phyloP scores from a whole-genome alignment of 2,329 filamentous ascomycete species.

The Pestalotiopsis sp. region DNA sequence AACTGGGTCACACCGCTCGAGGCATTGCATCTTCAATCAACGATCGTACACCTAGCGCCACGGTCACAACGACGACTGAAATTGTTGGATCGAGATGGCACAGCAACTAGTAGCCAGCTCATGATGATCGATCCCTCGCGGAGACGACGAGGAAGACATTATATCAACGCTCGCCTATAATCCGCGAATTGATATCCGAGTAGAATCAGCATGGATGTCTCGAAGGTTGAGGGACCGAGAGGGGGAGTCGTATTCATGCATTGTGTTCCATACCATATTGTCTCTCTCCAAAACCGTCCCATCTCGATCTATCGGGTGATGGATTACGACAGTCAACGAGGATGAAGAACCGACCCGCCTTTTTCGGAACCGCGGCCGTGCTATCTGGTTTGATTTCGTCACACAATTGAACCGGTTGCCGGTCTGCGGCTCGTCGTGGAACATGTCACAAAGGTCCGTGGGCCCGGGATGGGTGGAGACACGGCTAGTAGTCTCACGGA shows the following conservation, averaged over 20 bases:
- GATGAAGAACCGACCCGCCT: not conserved
- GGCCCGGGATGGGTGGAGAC: not conserved
- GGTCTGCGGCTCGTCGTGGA: not conserved
- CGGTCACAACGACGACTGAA: no score
- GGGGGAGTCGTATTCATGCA: not conserved
- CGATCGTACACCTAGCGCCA: no score
- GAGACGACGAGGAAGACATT: not conserved
- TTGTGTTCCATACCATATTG: not conserved
- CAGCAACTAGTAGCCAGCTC: no score
- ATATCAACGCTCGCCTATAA: not conserved
- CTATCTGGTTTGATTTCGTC: not conserved
- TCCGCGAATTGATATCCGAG: not conserved
- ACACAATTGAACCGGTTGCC: not conserved
- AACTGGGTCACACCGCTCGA: not conserved
- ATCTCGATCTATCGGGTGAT: not conserved
- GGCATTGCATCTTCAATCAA: not conserved
- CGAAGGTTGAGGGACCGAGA: not conserved
- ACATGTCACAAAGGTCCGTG: not conserved
- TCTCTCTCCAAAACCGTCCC: not conserved
- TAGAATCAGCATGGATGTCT: not conserved
- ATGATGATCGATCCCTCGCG: not conserved
- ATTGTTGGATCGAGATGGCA: no score
- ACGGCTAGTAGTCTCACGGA: not conserved
- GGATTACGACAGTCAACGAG: not conserved
- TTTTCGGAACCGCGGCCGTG: not conserved